A percentile compares a stretch with the other conserved stretches of the same genome.
These are phyloP conservation scores for Suhomyces atakaporum DNA, from an alignment of 1,139 yeast genomes.

Conservation along the genomic window DNA sequence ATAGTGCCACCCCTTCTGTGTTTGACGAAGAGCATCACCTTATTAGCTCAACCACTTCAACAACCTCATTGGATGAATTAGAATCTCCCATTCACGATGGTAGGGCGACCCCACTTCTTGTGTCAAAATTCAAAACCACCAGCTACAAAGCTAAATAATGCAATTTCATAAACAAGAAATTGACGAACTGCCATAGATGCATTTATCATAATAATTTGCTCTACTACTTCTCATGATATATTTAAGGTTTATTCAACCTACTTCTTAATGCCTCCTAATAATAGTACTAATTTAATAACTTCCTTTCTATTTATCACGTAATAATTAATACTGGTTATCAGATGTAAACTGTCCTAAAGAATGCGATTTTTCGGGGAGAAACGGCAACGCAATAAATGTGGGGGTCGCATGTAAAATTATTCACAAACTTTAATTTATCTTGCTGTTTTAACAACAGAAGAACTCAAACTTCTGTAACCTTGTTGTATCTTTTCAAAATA, in stretches of 20 bases:
- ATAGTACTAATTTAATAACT: conserved; percentile 2
- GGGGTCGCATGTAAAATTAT: too few relatives aligned
- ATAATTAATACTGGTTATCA: not conserved
- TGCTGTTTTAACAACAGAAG: too few relatives aligned
- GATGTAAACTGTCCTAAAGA: too few relatives aligned
- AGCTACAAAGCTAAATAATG: not conserved
- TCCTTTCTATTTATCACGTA: conserved; percentile 3
- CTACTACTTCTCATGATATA: conserved; percentile 1
- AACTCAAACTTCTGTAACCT: too few relatives aligned
- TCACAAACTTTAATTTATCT: too few relatives aligned
- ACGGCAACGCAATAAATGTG: too few relatives aligned
- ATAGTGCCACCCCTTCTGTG: conserved; percentile 44
- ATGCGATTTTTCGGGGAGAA: too few relatives aligned
- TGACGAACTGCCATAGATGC: conserved; percentile 1
- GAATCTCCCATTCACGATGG: conserved; percentile 15
- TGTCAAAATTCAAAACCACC: not conserved
- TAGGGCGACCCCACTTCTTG: conserved; percentile 4
- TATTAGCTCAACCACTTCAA: conserved; percentile 31
- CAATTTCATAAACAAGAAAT: too few relatives aligned
- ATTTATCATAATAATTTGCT: too few relatives aligned
- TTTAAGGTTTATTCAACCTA: not conserved
- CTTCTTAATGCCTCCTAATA: conserved; percentile 6
- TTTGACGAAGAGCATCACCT: conserved; percentile 31
- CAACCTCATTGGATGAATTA: conserved; percentile 37
- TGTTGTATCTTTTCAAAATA: too few relatives aligned